Base-by-base conservation (phyloP, 1,139 yeast genomes). In the Tardiomyces digboiensis region DNA sequence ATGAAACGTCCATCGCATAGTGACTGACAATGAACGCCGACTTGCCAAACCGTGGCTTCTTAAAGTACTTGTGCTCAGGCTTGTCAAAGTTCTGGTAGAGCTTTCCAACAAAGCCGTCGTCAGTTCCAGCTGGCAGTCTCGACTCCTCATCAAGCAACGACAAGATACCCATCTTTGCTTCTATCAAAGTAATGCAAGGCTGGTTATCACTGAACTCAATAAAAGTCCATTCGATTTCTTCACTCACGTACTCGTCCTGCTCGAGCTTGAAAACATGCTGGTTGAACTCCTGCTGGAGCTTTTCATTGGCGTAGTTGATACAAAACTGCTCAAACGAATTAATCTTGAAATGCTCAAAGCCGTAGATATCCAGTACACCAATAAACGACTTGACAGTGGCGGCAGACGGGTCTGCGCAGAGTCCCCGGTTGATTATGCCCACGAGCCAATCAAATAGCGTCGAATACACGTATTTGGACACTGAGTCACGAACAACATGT, bases 261-360 rank as follows among this genome's bases (percentile, higher is more conserved):
- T 91, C 98, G 51, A 91, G 75, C 62, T 89, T 91, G 74, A 91
- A 91, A 41, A 91, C 97, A 61, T 91, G 97, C 65, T 89, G 97
- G 60, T 89, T 91, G 65, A 91, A 91, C 62, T 89, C 97, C 66
- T 91, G 98, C 66, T 91, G 98, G 55, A 91, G 74, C 66, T 91
- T 91, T 68, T 91, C 98, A 65, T 91, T 91, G 42, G 98, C 97
- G 64, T 91, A 91, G 62, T 91, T 91, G 67, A 91, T 91, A 68
- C 98, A 91, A 66, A 91, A 89, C 63, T 91, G 98, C 67, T 91
- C 98, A 58, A 91, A 91, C 7, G 97, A 88, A 65, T 91, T 91
- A 58, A 76, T 80, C 57, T 87, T 89, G 62, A 91, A 91, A 68
- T 89, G 97, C 65, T 91, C 98, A 62, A 91, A 91, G 38, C 98